Evolutionary conservation across 192 early-diverging fungal genomes (phyloP).

Genomic region (Coemansia guatemalensis): DNA sequence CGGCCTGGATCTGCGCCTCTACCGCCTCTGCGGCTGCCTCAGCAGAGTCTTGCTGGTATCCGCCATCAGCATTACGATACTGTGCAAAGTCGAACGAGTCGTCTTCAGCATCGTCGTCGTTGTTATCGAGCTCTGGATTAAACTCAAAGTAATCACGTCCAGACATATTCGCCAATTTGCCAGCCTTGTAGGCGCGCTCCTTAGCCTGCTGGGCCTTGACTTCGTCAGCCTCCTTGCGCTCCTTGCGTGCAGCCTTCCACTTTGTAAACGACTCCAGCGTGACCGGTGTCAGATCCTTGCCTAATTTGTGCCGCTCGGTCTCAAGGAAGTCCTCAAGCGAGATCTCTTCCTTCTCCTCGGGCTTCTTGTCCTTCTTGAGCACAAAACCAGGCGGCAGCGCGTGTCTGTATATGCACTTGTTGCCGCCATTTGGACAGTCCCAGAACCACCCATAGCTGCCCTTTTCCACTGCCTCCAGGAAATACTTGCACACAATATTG

Average conservation of each 20-base stretch:
- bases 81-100: conserved; percentile 79
- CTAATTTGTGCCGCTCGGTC: conserved; percentile 95
- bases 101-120: conserved; percentile 74
- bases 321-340: conserved; percentile 98
- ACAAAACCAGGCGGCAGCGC: conserved; percentile 96
- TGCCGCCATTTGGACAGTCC: conserved; percentile 96
- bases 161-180: conserved; percentile 90
- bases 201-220: conserved; percentile 69
- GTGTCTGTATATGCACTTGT: conserved; percentile 94
- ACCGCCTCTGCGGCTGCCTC: background rate
- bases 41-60: conserved; percentile 42
- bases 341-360: conserved; percentile 77
- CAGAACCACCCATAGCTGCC: conserved; percentile 99
- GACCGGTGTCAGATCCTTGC: conserved; percentile 89
- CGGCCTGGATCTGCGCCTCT: background rate
- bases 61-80: conserved; percentile 67
- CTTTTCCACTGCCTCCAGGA: conserved; percentile 94
- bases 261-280: conserved; percentile 86
- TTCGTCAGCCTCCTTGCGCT: conserved; percentile 67
- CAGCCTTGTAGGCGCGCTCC: conserved; percentile 81
- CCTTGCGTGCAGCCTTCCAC: conserved; percentile 90
- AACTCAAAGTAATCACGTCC: conserved; percentile 98
- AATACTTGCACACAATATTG: conserved; percentile 98
- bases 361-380: conserved; percentile 89
- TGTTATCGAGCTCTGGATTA: conserved; percentile 83